Conservation (phyloP, 2,329 filamentous ascomycete genomes). For the Lomentospora prolificans region DNA sequence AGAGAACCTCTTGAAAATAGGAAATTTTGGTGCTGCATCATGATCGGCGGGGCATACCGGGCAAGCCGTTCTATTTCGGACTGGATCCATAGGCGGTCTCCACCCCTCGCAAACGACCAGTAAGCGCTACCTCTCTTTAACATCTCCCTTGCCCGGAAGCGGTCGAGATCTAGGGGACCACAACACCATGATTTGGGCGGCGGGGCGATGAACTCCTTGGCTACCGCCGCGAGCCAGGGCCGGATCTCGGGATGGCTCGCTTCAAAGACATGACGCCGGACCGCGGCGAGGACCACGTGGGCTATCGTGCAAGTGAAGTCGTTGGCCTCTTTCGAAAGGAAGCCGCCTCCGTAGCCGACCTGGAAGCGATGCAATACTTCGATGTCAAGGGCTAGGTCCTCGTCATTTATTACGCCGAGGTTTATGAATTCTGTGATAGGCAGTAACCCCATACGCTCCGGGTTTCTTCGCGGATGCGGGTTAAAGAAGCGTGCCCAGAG, state of each 20-base stretch:
- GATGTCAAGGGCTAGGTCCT: not conserved
- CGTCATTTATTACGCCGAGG: not conserved
- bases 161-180: too few relatives aligned
- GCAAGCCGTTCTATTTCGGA: not conserved
- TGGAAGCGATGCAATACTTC: not conserved
- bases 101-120: too few relatives aligned
- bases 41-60: not conserved
- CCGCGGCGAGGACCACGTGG: not conserved
- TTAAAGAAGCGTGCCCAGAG: not conserved
- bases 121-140: too few relatives aligned
- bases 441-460: not conserved
- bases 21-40: not conserved
- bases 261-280: conserved; percentile 4
- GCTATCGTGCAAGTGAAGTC: not conserved
- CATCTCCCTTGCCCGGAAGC: too few relatives aligned
- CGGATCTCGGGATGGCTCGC: conserved; percentile 7
- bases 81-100: too few relatives aligned
- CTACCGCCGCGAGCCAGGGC: not conserved
- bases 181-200: too few relatives aligned
- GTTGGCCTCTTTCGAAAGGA: not conserved
- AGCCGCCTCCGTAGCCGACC: not conserved
- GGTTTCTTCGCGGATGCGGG: not conserved
- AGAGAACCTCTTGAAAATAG: not conserved
- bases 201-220: not conserved
- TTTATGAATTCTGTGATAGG: not conserved